Base-by-base conservation (phyloP, 495 filamentous ascomycete species). In the Tuber melanosporum region DNA sequence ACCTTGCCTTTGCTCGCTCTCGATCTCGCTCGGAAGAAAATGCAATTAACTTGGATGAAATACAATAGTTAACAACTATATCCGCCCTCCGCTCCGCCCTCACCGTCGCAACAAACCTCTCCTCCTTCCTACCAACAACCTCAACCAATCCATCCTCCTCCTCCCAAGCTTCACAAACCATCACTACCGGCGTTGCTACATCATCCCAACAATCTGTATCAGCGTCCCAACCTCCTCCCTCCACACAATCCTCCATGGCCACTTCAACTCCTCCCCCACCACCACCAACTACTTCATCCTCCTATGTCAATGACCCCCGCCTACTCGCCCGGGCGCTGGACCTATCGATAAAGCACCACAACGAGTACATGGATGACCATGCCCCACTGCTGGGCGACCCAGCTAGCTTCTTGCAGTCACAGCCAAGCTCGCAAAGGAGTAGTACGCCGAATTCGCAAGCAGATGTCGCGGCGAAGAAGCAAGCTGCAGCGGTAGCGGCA, bases 291-390 rank as follows among this genome's bases (percentile, higher is more conserved):
- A 15, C 76, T 42, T 75, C 72, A 8, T 71, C 79, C 41, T 70
- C 74, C 71, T 81, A 74, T 73, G 76, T 20, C 76, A 74, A 66
- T 81, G 83, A 80, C 26, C 78, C 73, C 42, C 47, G 22, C 6
- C 78, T 80, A 4, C 79, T 81, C 32, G 43, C 74, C 0, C 75
- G 72, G 36, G 69, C 78, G 4, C 71, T 80, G 1, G 36, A 47
- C 19, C 15, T 80, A 22, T 62, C 62, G 1, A 20, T 76, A 9
- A 74, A 77, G 66, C 70, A 80, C 46, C 69, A 75, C 45, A 89
- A 91, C 71, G 94, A 98, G 73, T 97, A 89, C 84, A 94, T 95
- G 90, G 94, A 99, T 84, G 94, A 97, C 75, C 81, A 82, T n/a
- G 81, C 80, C 22, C 81, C 81, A 39, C 52, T 82, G 22, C 73